phyloP scores from a whole-genome alignment of 192 early-diverging fungal genomes.

The Borealophlyctis nickersoniae region DNA sequence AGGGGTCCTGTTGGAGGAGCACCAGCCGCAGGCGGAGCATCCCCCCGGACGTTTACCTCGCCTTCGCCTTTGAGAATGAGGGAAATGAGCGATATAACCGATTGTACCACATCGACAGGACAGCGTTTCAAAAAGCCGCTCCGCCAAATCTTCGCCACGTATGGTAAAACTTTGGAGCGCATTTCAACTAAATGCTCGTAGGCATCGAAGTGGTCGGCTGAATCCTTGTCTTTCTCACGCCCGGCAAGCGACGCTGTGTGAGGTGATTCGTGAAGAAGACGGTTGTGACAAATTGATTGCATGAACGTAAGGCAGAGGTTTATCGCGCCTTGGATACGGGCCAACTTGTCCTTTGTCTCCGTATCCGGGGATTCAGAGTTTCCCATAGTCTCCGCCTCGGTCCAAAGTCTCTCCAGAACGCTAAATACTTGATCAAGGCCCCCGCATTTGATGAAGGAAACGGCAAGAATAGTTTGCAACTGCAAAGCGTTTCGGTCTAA shows the following conservation, averaged over 20 bases:
- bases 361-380: conserved; percentile 25
- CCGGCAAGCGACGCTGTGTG: conserved; percentile 51
- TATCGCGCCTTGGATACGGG: conserved; percentile 43
- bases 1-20: not conserved
- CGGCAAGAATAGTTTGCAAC: conserved; percentile 61
- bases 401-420: conserved; percentile 49
- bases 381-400: conserved; percentile 32
- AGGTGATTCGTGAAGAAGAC: conserved; percentile 72
- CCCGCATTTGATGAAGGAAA: conserved; percentile 56
- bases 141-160: conserved; percentile 62
- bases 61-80: conserved; percentile 74
- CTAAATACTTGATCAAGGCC: conserved; percentile 52
- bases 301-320: conserved; percentile 63
- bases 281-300: conserved; percentile 64
- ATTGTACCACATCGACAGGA: conserved; percentile 51
- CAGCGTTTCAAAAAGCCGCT: conserved; percentile 55
- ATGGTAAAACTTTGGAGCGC: conserved; percentile 57
- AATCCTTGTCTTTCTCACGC: conserved; percentile 53
- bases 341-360: conserved; percentile 37
- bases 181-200: conserved; percentile 64
- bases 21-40: not conserved
- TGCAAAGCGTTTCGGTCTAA: conserved; percentile 50
- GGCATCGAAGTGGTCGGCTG: conserved; percentile 66
- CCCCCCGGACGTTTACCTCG: conserved; percentile 45
- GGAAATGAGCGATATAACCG: conserved; percentile 58